Evolutionary conservation across 768 basidiomycete species (phyloP).

Genomic region (Hericium coralloides): DNA sequence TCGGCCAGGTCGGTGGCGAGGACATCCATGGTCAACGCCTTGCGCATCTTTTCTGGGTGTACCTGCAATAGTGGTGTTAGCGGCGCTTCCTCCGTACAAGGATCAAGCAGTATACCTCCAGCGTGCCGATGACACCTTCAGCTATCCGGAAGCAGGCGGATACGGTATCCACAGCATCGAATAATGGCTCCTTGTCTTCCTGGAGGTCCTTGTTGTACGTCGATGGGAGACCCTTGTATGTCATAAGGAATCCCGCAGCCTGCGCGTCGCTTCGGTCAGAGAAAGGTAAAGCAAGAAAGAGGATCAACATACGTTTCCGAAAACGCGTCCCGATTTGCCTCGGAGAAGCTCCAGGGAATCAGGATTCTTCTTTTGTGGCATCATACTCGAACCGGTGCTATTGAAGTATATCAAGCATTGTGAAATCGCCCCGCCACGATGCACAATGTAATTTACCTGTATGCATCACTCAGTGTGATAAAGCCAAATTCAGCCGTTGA

Average conservation of each 20-base stretch:
- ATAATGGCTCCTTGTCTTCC: conserved; percentile 97
- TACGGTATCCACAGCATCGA: conserved; percentile 87
- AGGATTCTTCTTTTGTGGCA: conserved; percentile 99
- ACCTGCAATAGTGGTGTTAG: conserved; percentile 40
- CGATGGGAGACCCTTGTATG: conserved; percentile 92
- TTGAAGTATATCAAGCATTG: neutral
- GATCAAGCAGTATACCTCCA: conserved; percentile 48
- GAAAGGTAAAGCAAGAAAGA: neutral
- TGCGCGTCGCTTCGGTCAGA: conserved; percentile 21
- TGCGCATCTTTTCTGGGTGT: conserved; percentile 81
- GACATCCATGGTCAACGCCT: conserved; percentile 92
- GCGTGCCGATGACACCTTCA: conserved; percentile 87
- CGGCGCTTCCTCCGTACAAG: neutral
- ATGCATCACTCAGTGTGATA: conserved; percentile 92
- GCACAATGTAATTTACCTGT: conserved; percentile 56
- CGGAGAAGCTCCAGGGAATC: conserved; percentile 93
- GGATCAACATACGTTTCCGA: conserved; percentile 64
- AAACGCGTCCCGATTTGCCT: conserved; percentile 90
- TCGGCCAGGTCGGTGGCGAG: conserved; percentile 98
- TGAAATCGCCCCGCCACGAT: neutral
- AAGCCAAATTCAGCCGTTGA: conserved; percentile 98
- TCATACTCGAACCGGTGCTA: conserved; percentile 97
- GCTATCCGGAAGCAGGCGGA: conserved; percentile 86
- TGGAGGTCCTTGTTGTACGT: conserved; percentile 99
- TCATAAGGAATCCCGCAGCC: conserved; percentile 98